Evolutionary conservation across 768 basidiomycete species (phyloP).

Genomic region (Basidioascus undulatus): DNA sequence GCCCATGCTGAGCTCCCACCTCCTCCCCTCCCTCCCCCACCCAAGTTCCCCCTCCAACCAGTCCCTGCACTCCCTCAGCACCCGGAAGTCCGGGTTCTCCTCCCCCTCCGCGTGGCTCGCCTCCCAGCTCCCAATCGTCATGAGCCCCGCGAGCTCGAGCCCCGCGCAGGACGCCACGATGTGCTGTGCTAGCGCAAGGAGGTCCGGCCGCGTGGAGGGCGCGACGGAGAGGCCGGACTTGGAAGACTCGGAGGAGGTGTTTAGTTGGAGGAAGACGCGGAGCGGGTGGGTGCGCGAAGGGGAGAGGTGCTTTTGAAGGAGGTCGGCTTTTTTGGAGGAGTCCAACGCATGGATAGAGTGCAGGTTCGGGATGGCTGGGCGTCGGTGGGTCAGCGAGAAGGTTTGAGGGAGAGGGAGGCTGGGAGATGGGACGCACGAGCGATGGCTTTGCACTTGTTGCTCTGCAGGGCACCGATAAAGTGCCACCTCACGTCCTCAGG

Average conservation of each 20-base stretch:
- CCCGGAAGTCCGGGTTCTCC: conserved; percentile 49
- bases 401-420: not conserved
- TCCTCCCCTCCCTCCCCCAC: too few species aligned
- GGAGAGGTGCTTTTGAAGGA: conserved; percentile 34
- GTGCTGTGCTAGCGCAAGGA: conserved; percentile 40
- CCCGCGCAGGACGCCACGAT: conserved; percentile 48
- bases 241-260: conserved; percentile 74
- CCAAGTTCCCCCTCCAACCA: conserved; percentile 28
- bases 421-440: conserved; percentile 31
- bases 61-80: conserved; percentile 38
- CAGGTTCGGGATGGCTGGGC: conserved; percentile 61
- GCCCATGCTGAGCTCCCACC: conserved; percentile 42
- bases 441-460: conserved; percentile 75
- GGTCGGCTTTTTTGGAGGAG: conserved; percentile 52
- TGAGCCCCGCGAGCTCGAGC: conserved; percentile 58
- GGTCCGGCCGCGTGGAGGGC: conserved; percentile 29
- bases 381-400: not conserved
- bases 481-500: conserved; percentile 80
- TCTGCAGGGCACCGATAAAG: conserved; percentile 81
- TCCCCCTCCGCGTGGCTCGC: conserved; percentile 33
- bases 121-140: conserved; percentile 82
- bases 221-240: conserved; percentile 72
- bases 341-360: conserved; percentile 65
- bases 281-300: conserved; percentile 22
- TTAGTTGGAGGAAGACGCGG: conserved; percentile 71